These are phyloP conservation scores for Sanghuangporus baumii DNA, from an alignment of 1,284 basidiomycete species.

Conservation along the genomic window DNA sequence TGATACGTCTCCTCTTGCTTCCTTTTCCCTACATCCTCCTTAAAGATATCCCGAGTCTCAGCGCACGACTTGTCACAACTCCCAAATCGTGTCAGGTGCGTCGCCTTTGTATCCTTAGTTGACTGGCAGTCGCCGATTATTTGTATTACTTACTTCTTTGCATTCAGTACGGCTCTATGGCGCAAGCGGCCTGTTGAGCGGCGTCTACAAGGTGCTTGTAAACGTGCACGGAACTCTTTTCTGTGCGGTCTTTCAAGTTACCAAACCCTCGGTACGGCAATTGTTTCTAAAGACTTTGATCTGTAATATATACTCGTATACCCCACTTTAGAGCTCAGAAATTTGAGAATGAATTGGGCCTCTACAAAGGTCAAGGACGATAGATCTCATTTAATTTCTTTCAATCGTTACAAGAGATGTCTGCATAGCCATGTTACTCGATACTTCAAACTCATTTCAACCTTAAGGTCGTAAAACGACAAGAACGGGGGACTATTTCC, in stretches of 20 bases:
- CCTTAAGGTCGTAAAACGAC: background rate
- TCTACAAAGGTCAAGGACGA: background rate
- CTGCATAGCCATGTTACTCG: background rate
- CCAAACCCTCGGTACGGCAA: background rate
- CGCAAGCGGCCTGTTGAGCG: conserved; percentile 28
- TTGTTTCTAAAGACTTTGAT: no score
- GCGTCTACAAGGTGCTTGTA: conserved; percentile 27
- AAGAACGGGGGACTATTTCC: no score
- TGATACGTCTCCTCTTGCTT: background rate
- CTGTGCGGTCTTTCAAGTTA: background rate
- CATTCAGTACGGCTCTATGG: conserved; percentile 23
- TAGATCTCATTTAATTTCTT: background rate
- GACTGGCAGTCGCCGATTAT: background rate
- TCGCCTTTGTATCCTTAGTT: background rate
- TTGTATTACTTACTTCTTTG: background rate
- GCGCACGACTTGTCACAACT: conserved; percentile 28
- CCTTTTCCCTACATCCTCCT: background rate
- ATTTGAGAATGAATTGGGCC: background rate
- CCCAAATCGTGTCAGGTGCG: conserved; percentile 27
- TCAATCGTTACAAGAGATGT: background rate
- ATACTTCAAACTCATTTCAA: background rate
- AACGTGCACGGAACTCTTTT: conserved; percentile 20
- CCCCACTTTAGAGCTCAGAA: conserved; percentile 32
- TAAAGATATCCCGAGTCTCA: background rate
- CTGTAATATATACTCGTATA: conserved; percentile 23